These are phyloP conservation scores for Colletotrichum euphorbiae DNA, from an alignment of 2,329 filamentous ascomycete genomes.

Conservation along the genomic window DNA sequence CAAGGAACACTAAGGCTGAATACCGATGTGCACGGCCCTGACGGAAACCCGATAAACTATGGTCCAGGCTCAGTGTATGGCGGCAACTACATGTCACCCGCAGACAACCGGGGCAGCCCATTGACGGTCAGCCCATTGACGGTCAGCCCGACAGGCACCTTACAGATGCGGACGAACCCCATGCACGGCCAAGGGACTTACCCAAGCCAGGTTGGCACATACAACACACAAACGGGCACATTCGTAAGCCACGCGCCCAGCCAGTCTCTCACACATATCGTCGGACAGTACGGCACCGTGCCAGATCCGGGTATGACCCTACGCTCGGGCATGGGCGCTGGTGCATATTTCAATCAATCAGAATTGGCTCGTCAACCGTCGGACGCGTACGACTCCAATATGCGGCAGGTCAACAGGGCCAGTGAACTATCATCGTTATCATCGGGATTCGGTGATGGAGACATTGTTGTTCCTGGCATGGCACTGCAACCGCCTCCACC, in stretches of 20 bases:
- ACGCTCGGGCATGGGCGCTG: conserved; percentile 51
- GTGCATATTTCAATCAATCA: conserved; percentile 54
- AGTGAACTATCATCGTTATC: conserved; percentile 71
- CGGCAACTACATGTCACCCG: conserved; percentile 34
- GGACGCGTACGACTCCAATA: conserved; percentile 50
- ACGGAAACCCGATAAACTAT: conserved; percentile 24
- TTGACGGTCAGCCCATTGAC: conserved; percentile 33
- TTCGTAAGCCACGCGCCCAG: conserved; percentile 34
- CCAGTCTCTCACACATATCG: conserved; percentile 29
- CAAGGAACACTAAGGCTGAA: conserved; percentile 41
- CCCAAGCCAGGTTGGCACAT: conserved; percentile 26
- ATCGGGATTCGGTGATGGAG: conserved; percentile 73
- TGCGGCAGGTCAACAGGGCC: conserved; percentile 53
- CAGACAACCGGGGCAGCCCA: conserved; percentile 31
- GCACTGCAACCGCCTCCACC: conserved; percentile 37
- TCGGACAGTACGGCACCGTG: conserved; percentile 30
- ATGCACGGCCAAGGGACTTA: conserved; percentile 28
- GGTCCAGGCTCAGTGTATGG: conserved; percentile 13
- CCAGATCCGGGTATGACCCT: conserved; percentile 46
- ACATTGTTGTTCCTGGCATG: conserved; percentile 60
- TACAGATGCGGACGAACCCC: conserved; percentile 28
- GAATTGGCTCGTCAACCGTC: conserved; percentile 52
- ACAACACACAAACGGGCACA: conserved; percentile 41
- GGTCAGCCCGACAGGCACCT: conserved; percentile 31
- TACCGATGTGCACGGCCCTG: conserved; percentile 43